Base-by-base conservation (phyloP, 257 asterid genomes). In the Hygrophila difformis region DNA sequence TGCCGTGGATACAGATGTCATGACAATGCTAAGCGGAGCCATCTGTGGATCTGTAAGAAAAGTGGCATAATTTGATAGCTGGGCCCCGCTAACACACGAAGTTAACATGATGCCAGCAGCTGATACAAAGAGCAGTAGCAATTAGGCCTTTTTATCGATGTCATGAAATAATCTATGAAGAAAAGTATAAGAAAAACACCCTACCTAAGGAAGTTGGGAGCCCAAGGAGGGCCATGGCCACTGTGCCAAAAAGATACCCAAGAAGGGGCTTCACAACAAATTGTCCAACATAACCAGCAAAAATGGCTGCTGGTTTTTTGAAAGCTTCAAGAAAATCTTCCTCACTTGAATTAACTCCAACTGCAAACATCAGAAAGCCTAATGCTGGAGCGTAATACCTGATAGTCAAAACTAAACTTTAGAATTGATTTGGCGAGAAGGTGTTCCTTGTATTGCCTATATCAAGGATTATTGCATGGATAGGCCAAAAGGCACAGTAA, bases 11-110 rank as follows among this genome's bases (percentile, higher is more conserved):
- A 89, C 56, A 1, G 96, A 87, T 29, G 98, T 89, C 98, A 89
- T 85, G 69, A 89, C 98, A 28, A 89, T 85, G 70, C 98, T 89
- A 36, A 89, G 92, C 26, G 98, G 96, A 42, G 98, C 98, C 98
- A 89, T 79, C 43, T 62, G 51, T 24, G 96, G 94, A 61, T 86
- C 94, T 0, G 98, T 79, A 28, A 85, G 76, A 66, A 77, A 89
- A 33, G 98, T 89, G 11, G 98, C 94, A 13, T 86, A 89, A 51
- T 86, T 85, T 50, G 98, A 89, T 49, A 89, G 94, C 70, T 85
- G 96, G 9, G 98, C 96, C 42, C 98, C 96, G 43, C 96, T 89
- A 50, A 89, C 98, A 45, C 98, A 85, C 15, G 96, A 82, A 43
- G 94, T 76, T 63, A 89, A 72, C 88, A 89, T 77, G 61, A 85